phyloP scores from a whole-genome alignment of 371 early-diverging fungal genomes.

The Mucor plumbeus region DNA sequence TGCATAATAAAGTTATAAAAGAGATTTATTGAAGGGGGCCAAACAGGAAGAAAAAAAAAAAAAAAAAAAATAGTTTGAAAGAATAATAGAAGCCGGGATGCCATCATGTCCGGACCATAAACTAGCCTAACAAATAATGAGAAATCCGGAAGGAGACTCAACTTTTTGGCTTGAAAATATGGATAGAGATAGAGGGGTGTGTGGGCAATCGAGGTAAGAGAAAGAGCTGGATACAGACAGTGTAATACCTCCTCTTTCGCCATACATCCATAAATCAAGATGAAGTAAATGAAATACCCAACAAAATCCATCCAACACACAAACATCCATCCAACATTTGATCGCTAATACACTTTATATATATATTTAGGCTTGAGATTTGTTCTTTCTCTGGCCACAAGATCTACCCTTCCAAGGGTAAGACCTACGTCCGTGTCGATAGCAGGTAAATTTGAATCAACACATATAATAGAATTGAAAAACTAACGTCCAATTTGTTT shows the following conservation, averaged over 20 bases:
- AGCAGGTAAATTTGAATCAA: conserved; percentile 55
- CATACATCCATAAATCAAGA: conserved; percentile 30
- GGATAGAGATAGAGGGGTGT: neutral
- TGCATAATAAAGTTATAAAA: conserved; percentile 1
- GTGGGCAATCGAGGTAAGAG: conserved; percentile 3
- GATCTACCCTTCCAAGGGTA: conserved; percentile 98
- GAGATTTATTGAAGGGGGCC: neutral
- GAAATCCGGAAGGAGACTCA: neutral
- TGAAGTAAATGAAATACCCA: conserved; percentile 19
- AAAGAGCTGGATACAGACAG: neutral
- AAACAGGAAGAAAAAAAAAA: neutral
- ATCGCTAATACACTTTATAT: neutral
- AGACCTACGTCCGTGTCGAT: conserved; percentile 91
- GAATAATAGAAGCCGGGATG: neutral
- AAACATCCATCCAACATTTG: conserved; percentile 18
- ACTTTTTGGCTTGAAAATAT: neutral
- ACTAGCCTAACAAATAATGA: neutral
- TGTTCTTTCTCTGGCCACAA: conserved; percentile 98
- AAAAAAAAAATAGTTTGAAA: neutral
- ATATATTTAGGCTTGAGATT: conserved; percentile 79
- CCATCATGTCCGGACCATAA: neutral
- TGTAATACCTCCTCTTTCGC: conserved; percentile 26
- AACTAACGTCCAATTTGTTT: neutral
- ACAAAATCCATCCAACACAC: neutral
- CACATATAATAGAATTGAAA: neutral